phyloP scores from a whole-genome alignment of 2,329 filamentous ascomycete species.

The Curvularia hawaiiensis region DNA sequence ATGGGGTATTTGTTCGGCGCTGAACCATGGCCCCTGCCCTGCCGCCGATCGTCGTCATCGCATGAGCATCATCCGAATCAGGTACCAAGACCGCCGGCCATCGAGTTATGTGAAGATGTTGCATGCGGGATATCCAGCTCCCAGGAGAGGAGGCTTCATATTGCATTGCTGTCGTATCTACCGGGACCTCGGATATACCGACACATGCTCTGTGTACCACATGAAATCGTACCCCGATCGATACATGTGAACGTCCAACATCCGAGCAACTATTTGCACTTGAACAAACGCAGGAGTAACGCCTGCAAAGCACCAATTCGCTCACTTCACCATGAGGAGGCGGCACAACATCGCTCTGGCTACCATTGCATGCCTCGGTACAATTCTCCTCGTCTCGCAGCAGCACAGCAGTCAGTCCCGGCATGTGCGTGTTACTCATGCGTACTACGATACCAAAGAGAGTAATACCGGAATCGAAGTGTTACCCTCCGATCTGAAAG shows the following conservation, averaged over 20 bases:
- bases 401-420: slow-evolving; percentile 4
- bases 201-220: not conserved
- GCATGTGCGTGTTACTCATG: not conserved
- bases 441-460: not conserved
- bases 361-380: slow-evolving; percentile 14
- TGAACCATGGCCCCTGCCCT: slow-evolving; percentile 7
- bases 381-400: slow-evolving; percentile 4
- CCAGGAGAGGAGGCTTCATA: not conserved
- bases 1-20: slow-evolving; percentile 12
- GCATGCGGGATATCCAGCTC: not conserved
- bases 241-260: slow-evolving; percentile 3
- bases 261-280: slow-evolving; percentile 1
- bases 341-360: slow-evolving; percentile 16
- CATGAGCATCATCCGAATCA: slow-evolving; percentile 2
- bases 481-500: slow-evolving; percentile 5
- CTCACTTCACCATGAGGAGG: slow-evolving; percentile 10
- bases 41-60: slow-evolving; percentile 9
- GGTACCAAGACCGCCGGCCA: slow-evolving; percentile 8
- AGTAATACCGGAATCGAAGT: slow-evolving; percentile 9
- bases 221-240: not conserved
- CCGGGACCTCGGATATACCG: not conserved
- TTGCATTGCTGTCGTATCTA: not conserved
- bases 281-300: not conserved
- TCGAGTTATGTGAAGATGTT: slow-evolving; percentile 1
- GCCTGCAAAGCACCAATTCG: not conserved